Conservation (phyloP, 2,329 filamentous ascomycete genomes). For the Byssoonygena ceratinophila region DNA sequence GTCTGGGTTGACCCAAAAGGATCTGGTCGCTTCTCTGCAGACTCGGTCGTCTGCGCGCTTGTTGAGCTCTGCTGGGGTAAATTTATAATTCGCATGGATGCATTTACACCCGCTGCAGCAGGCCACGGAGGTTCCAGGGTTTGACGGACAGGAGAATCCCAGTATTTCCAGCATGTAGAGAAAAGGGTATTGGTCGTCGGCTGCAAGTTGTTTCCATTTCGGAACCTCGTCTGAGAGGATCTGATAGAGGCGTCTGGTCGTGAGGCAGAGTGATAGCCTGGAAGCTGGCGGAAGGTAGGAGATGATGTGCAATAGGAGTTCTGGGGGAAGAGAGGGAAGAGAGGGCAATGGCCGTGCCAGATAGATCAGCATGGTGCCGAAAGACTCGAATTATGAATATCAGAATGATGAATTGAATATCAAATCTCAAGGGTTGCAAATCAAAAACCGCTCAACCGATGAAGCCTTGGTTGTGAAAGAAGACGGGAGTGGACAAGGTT, state of each 20-base stretch:
- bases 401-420: neutral
- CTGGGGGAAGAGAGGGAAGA: constrained; percentile 11
- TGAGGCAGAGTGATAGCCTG: constrained; percentile 3
- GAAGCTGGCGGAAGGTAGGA: constrained; percentile 8
- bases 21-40: constrained; percentile 5
- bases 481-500: too few relatives aligned
- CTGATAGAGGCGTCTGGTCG: constrained; percentile 8
- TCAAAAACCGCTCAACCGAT: too few relatives aligned
- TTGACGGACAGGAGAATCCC: neutral
- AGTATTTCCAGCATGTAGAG: constrained; percentile 8
- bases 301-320: constrained; percentile 12
- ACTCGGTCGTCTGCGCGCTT: neutral
- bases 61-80: constrained; percentile 1
- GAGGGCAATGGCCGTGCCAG: neutral
- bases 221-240: constrained; percentile 5
- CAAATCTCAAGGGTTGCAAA: too few relatives aligned
- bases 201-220: neutral
- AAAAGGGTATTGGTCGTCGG: constrained; percentile 2
- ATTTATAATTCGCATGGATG: constrained; percentile 6
- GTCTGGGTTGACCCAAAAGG: constrained; percentile 11
- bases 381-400: neutral
- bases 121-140: neutral
- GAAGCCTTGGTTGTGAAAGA: too few relatives aligned
- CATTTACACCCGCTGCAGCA: constrained; percentile 16
- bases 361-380: neutral